These are phyloP conservation scores for Nothophoma quercina DNA, from an alignment of 2,329 filamentous ascomycete species.

Conservation along the genomic window DNA sequence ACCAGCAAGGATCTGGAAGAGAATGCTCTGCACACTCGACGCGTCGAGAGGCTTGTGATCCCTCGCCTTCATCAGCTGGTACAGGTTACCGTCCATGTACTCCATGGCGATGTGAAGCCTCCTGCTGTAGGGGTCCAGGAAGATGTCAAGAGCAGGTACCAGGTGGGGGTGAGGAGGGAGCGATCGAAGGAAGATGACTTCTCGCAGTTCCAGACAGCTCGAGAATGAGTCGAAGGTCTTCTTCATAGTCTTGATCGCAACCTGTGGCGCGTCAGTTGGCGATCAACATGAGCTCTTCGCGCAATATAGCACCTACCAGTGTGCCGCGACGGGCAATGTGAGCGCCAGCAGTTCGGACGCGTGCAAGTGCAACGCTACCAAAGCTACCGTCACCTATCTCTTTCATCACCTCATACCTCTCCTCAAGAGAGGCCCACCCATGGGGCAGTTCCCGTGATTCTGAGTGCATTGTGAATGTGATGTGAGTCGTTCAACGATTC, in stretches of 20 bases:
- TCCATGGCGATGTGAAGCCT: constrained; percentile 99
- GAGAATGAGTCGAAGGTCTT: constrained; percentile 95
- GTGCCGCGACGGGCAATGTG: constrained; percentile 89
- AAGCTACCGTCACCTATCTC: constrained; percentile 99
- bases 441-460: constrained; percentile 74
- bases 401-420: constrained; percentile 95
- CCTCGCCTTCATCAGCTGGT: constrained; percentile 97
- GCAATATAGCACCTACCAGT: constrained; percentile 70
- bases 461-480: constrained; percentile 69
- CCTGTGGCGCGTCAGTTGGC: constrained; percentile 61
- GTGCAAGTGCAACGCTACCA: constrained; percentile 90
- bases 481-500: constrained; percentile 24
- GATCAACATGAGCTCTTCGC: constrained; percentile 12
- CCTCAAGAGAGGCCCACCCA: constrained; percentile 77
- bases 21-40: constrained; percentile 92
- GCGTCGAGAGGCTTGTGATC: constrained; percentile 94
- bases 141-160: constrained; percentile 97
- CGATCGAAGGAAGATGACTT: constrained; percentile 94
- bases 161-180: constrained; percentile 88
- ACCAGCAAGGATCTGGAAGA: constrained; percentile 95
- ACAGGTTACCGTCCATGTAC: constrained; percentile 99
- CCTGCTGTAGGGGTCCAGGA: constrained; percentile 93
- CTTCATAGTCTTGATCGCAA: constrained; percentile 99
- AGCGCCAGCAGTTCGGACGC: constrained; percentile 89
- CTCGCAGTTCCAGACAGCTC: constrained; percentile 89